A percentile compares a stretch with the other conserved stretches of the same genome.
phyloP scores from a whole-genome alignment of 2,329 filamentous ascomycete species.

The Cylindrodendrum hubeiense region DNA sequence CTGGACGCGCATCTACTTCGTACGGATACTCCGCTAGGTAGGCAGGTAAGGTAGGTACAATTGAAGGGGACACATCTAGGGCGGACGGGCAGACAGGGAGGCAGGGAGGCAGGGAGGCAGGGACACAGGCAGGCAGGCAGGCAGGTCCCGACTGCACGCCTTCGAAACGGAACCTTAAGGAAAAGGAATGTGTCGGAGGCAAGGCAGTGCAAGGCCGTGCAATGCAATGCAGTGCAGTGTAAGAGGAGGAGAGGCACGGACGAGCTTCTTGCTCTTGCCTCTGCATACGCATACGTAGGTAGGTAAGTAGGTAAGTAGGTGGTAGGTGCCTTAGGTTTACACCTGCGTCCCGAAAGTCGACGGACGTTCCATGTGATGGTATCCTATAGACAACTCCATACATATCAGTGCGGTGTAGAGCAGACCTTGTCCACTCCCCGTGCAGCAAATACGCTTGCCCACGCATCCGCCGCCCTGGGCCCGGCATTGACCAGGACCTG shows the following conservation, averaged over 20 bases:
- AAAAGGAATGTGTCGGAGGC: slow-evolving; percentile 1
- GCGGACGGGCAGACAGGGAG: neutral
- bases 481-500: slow-evolving; percentile 39
- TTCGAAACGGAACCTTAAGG: slow-evolving; percentile 1
- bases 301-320: neutral
- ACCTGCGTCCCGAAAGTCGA: no score
- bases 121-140: slow-evolving; percentile 3
- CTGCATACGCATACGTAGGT: neutral
- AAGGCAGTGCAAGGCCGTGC: neutral
- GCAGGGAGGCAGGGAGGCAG: neutral
- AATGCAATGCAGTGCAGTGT: slow-evolving; percentile 16
- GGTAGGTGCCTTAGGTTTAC: no score
- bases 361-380: neutral
- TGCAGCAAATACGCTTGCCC: slow-evolving; percentile 5
- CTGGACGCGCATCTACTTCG: no score
- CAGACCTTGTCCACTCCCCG: slow-evolving; percentile 10
- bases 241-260: neutral
- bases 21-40: no score
- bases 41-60: no score
- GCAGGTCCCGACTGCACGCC: neutral
- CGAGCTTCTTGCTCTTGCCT: neutral
- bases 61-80: no score
- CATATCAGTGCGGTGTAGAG: neutral
- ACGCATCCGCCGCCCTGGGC: slow-evolving; percentile 31
- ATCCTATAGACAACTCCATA: neutral